Evolutionary conservation across 371 early-diverging fungal genomes (phyloP), one percentile per base, ranked within the genome.

Genomic region (Apophysomyces trapeziformis): DNA sequence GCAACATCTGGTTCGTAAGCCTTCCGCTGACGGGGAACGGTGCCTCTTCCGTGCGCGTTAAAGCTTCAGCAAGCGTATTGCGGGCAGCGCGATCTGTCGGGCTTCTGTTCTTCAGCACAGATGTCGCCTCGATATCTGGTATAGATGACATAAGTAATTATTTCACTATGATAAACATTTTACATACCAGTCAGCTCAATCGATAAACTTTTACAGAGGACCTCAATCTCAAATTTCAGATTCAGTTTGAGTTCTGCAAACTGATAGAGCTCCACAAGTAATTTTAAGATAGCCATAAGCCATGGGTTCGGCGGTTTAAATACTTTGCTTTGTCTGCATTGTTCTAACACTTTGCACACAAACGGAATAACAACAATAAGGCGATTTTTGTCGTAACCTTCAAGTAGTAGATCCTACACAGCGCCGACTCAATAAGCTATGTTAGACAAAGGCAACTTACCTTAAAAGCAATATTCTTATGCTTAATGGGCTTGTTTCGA

Each of bases 271-370:
- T 98, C 99, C 0, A 93, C 91, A 35, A 99, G 78, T 11, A 98
- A 78, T 56, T 87, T 88, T 78, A 99, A 82, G 58, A 95, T 94
- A 21, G 94, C 94, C 92, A 98, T 96, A 56, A 98, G 74, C 98
- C 98, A 99, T 7, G 99, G 99, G 76, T 97, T 98, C 11, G 97
- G 97, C 11, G 97, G 96, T 41, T 88, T 88, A 81, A 98, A 99
- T 1, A 97, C 92, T 37, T 83, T 89, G 74, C 93, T 93, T 58
- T 87, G 83, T 38, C 82, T 85, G 61, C 92, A 87, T 72, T 97
- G 96, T 70, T 96, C 96, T 57, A 98, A 77, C 0, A 98, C 95
- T 75, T 97, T 97, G 82, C 99, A 98, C 12, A 96, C 96, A 74
- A 99, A 99, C 6, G 99, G 99, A 63, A 99, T 96, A 3, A 94